phyloP scores from a whole-genome alignment of 1,139 yeast species.

The Protomyces macrosporus region DNA sequence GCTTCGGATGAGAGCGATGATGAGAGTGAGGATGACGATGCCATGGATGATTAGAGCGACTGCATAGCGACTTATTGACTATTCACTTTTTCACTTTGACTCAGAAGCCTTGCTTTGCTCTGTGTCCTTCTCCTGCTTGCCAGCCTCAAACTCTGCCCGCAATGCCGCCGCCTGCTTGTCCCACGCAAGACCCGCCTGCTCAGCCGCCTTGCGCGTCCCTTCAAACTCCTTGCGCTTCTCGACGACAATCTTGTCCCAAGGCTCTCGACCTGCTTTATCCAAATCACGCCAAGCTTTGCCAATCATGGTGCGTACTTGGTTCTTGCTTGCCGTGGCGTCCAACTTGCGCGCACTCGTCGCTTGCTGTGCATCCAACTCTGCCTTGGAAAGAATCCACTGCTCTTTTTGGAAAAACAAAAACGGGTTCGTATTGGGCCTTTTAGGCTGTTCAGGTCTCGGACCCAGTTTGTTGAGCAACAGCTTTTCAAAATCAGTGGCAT shows the following conservation, averaged over 20 bases:
- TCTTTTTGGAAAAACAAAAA: constrained; percentile 44
- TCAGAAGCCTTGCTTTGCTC: not conserved
- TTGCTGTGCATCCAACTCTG: constrained; percentile 40
- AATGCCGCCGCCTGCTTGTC: not conserved
- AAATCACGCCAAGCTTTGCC: constrained; percentile 45
- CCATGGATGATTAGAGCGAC: not conserved
- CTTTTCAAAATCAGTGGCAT: constrained; percentile 39
- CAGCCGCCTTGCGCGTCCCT: not conserved
- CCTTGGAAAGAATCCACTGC: constrained; percentile 43
- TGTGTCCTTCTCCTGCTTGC: not conserved
- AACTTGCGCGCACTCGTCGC: constrained; percentile 37
- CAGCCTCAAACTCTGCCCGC: not conserved
- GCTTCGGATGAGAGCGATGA: constrained; percentile 53
- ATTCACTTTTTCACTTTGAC: too few relatives aligned
- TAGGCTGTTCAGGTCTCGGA: constrained; percentile 42
- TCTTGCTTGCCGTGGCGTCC: constrained; percentile 40
- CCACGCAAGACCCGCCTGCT: not conserved
- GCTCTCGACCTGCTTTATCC: constrained; percentile 41
- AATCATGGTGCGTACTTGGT: constrained; percentile 44
- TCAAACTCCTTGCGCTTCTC: constrained; percentile 4
- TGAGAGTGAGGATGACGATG: constrained; percentile 38
- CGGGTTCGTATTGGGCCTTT: constrained; percentile 43
- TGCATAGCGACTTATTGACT: too few relatives aligned
- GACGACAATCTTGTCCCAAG: constrained; percentile 32
- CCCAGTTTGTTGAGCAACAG: constrained; percentile 37